Evolutionary conservation across 179 eudicot genomes (phyloP).

Genomic region (Nepenthes alata): DNA sequence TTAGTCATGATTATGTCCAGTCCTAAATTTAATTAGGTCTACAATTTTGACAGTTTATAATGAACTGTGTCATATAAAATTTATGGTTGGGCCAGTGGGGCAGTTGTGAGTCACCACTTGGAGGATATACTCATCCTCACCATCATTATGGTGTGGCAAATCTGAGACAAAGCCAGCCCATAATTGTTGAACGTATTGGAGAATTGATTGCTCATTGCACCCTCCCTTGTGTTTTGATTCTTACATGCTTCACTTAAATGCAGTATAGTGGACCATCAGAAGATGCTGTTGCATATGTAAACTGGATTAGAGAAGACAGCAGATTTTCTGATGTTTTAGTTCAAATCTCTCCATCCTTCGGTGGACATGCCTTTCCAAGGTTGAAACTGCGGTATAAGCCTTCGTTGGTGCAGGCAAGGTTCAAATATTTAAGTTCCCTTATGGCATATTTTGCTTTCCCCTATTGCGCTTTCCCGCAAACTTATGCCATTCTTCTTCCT

Average conservation of each 20-base stretch:
- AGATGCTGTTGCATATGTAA: conserved; percentile 60
- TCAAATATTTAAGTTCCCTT: background rate
- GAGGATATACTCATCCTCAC: too few relatives aligned
- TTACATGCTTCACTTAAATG: conserved; percentile 13
- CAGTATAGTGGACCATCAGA: conserved; percentile 91
- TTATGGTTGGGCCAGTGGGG: too few relatives aligned
- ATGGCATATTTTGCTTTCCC: background rate
- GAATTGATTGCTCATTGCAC: too few relatives aligned
- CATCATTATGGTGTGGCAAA: too few relatives aligned
- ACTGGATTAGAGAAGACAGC: conserved; percentile 71
- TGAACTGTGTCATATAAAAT: too few relatives aligned
- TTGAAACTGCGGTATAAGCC: conserved; percentile 87
- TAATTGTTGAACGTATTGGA: too few relatives aligned
- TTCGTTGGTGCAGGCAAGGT: conserved; percentile 83
- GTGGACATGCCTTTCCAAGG: conserved; percentile 88
- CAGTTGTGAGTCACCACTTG: too few relatives aligned
- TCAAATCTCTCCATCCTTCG: conserved; percentile 65
- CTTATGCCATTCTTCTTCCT: background rate
- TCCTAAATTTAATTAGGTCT: too few relatives aligned
- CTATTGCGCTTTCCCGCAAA: background rate
- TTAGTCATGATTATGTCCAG: too few relatives aligned
- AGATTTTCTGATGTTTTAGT: conserved; percentile 59
- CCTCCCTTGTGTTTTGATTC: background rate
- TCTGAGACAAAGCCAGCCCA: too few relatives aligned
- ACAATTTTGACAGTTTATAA: too few relatives aligned